Base-by-base conservation (phyloP, 2,329 filamentous ascomycete genomes). In the Alternaria brassicicola region DNA sequence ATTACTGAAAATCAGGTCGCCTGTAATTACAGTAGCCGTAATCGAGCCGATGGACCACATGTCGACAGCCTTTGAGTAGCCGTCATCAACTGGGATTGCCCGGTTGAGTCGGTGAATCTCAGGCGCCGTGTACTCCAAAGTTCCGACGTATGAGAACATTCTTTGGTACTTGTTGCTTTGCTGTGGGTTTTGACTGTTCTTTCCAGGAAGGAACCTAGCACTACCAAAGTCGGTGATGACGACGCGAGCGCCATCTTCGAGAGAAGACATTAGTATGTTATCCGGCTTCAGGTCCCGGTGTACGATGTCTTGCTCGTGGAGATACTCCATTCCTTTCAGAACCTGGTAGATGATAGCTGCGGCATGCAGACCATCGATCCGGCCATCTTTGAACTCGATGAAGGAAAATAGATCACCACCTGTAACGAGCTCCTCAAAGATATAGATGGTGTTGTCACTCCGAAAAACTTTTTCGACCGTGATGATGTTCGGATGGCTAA, bases 241-340 rank as follows among this genome's bases (percentile, higher is more conserved):
- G 7, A 88, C 77, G 21, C 86, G 80, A 21, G 80, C 79, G 3
- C 82, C 81, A 41, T 77, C 75, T 13, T 78, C 76, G 50, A 83
- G 78, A 1, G 83, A 85, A 1, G 83, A 84, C 79, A 88, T 81
- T 28, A 89, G 78, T 8, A 88, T 82, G 63, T 88, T 88, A 51
- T 88, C 86, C 0, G 85, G 86, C 65, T 88, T 89, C 47, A 88
- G 78, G 65, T 89, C 86, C 30, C 86, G 79, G 69, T 89, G 86
- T 4, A 85, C 85, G 41, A 88, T 83, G 38, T 81, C 76, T 7
- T 79, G 76, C 3, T 77, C 72, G 67, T 88, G 86, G 0, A 88
- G 74, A 65, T 87, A 87, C 15, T 85, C 75, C n/a, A 88, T 70
- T 2, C 84, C 86, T 52, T 85, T 81, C 8, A 86, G 69, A 3